Evolutionary conservation across 768 basidiomycete species (phyloP).

Genomic region (Mycena vitilis): DNA sequence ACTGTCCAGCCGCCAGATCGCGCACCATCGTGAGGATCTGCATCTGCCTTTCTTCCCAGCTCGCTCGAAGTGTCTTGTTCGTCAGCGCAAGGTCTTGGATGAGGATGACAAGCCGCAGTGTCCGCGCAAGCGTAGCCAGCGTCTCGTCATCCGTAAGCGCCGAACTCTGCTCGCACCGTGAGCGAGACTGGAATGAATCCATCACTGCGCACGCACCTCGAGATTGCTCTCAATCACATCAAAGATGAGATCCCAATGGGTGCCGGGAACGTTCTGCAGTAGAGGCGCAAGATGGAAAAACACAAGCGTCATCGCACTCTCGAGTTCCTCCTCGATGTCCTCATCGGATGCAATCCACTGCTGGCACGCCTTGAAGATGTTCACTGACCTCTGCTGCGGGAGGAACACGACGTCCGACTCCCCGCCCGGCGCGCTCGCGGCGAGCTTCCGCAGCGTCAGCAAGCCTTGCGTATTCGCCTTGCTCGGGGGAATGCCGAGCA

Average conservation of each 20-base stretch:
- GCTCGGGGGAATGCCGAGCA: slow-evolving; percentile 72
- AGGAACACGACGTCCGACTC: slow-evolving; percentile 88
- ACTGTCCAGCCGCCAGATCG: slow-evolving; percentile 64
- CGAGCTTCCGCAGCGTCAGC: slow-evolving; percentile 72
- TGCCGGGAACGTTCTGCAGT: slow-evolving; percentile 85
- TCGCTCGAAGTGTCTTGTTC: slow-evolving; percentile 78
- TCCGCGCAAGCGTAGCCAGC: slow-evolving; percentile 74
- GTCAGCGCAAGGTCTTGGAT: slow-evolving; percentile 77
- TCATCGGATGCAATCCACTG: slow-evolving; percentile 79
- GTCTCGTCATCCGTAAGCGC: slow-evolving; percentile 68
- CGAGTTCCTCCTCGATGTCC: slow-evolving; percentile 80
- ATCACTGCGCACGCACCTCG: slow-evolving; percentile 67
- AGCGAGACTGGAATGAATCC: neutral
- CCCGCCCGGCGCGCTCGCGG: slow-evolving; percentile 77
- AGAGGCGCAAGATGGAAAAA: slow-evolving; percentile 86
- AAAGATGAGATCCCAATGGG: slow-evolving; percentile 94
- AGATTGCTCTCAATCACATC: slow-evolving; percentile 90
- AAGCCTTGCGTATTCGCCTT: slow-evolving; percentile 81
- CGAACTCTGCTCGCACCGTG: slow-evolving; percentile 57
- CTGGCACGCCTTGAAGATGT: slow-evolving; percentile 86
- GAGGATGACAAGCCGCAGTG: slow-evolving; percentile 72
- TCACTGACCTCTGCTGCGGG: slow-evolving; percentile 86
- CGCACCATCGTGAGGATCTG: slow-evolving; percentile 68
- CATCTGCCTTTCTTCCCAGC: slow-evolving; percentile 72
- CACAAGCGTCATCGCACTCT: slow-evolving; percentile 79